Conservation (phyloP, 805 yeast genomes). For the Metschnikowia reukaufii region DNA sequence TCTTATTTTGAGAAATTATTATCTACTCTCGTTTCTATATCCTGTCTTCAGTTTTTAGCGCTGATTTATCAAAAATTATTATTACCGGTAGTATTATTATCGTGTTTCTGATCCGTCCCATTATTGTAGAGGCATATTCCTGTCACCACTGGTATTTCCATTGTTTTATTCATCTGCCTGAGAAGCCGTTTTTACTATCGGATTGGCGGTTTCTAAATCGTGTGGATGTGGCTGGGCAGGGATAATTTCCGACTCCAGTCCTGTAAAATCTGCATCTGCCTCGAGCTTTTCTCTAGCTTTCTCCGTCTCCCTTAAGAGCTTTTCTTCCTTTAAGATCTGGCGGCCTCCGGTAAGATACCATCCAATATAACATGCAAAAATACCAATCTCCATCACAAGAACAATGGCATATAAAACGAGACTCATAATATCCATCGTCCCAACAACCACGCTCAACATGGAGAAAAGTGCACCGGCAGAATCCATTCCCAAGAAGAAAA, state of each 20-base stretch:
- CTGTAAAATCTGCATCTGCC: neutral
- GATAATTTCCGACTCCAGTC: neutral
- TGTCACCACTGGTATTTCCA: neutral
- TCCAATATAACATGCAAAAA: conserved; percentile 63
- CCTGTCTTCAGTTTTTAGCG: too few relatives aligned
- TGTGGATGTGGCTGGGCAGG: neutral
- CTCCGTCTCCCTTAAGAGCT: conserved; percentile 11
- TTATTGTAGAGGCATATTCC: neutral
- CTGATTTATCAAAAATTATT: too few relatives aligned
- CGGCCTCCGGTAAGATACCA: conserved; percentile 56
- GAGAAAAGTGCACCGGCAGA: conserved; percentile 79
- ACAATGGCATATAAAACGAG: conserved; percentile 73
- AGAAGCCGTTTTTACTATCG: neutral
- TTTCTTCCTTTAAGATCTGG: conserved; percentile 25
- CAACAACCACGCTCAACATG: conserved; percentile 56
- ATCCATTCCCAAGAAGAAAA: conserved; percentile 73
- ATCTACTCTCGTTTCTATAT: too few relatives aligned
- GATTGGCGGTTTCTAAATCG: neutral
- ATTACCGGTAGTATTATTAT: too few relatives aligned
- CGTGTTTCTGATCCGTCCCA: neutral
- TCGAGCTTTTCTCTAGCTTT: neutral
- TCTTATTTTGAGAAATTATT: too few relatives aligned
- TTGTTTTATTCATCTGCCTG: neutral
- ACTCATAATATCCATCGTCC: conserved; percentile 73
- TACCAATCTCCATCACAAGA: conserved; percentile 74